phyloP scores from a whole-genome alignment of 2,329 filamentous ascomycete species.

The Verticillium albo-atrum region DNA sequence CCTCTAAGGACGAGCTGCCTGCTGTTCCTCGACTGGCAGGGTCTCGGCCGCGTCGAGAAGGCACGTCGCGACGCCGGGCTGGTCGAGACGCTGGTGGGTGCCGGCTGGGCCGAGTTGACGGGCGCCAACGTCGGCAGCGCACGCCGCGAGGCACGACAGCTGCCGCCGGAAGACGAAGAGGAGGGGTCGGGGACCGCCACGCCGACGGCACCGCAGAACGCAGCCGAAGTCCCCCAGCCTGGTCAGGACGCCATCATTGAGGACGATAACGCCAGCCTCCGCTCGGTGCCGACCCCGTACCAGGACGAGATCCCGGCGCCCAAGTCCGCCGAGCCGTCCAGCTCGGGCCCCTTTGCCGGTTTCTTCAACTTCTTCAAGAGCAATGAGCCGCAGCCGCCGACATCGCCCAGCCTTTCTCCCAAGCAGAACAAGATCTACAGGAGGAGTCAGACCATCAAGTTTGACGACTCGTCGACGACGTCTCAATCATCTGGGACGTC shows the following conservation, averaged over 20 bases:
- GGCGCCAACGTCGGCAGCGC: slow-evolving; percentile 53
- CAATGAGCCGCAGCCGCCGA: slow-evolving; percentile 39
- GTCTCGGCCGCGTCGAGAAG: slow-evolving; percentile 88
- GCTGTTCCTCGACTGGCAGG: slow-evolving; percentile 96
- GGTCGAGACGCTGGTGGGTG: slow-evolving; percentile 87
- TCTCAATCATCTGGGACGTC: slow-evolving; percentile 26
- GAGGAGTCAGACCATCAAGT: slow-evolving; percentile 68
- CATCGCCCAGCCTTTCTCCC: slow-evolving; percentile 35
- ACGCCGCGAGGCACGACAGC: slow-evolving; percentile 39
- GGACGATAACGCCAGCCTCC: slow-evolving; percentile 58
- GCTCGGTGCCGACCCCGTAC: slow-evolving; percentile 33
- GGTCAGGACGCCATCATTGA: slow-evolving; percentile 60
- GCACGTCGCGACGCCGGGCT: slow-evolving; percentile 86
- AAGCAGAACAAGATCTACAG: slow-evolving; percentile 70
- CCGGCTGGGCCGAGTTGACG: slow-evolving; percentile 92
- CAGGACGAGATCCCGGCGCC: slow-evolving; percentile 17
- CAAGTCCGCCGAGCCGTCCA: slow-evolving; percentile 16
- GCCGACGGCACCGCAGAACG: slow-evolving; percentile 24
- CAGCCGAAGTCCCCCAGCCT: slow-evolving; percentile 66
- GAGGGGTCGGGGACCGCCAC: slow-evolving; percentile 8
- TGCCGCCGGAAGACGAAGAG: slow-evolving; percentile 27
- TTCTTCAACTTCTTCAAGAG: slow-evolving; percentile 73
- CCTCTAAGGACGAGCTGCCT: slow-evolving; percentile 91
- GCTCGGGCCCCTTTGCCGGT: slow-evolving; percentile 50
- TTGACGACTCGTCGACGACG: slow-evolving; percentile 28